Base-by-base conservation (phyloP, 257 asterid genomes). In the Jacaranda mimosifolia region DNA sequence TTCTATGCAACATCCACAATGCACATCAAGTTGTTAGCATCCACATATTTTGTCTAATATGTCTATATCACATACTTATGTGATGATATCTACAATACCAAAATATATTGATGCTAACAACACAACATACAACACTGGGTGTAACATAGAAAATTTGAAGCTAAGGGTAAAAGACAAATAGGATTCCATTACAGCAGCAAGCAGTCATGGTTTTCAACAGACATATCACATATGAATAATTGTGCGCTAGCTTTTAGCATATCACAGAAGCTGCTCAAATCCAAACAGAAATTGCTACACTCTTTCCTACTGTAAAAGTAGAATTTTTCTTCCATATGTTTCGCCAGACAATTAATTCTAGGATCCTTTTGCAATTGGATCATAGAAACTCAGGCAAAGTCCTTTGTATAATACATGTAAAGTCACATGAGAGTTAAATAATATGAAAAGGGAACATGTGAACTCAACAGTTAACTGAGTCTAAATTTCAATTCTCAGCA, bases 61-160 rank as follows among this genome's bases (percentile, higher is more conserved):
- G n/a, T 48, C n/a, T n/a, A n/a, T 26, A 52, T 52, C 58, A 15
- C 58, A 52, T 15, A 52, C 5, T 19, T 52, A 21, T 17, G 63
- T 56, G 63, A 52, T 14, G 21, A 17, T 17, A 18, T 17, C 4
- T 14, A 14, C 58, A 1, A 56, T 56, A 56, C 18, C 63, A 13
- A 66, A 26, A 21, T 12, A 68, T 49, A 12, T 69, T 32, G 46
- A 70, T n/a, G 8, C 63, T 69, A 52, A 70, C 49, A 70, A 70
- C 49, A 17, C 19, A 68, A 69, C 4, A 9, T 9, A 58, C 38
- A 52, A 35, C 63, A 7, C 7, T 26, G 4, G 3, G n/a, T n/a
- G 38, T 3, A 38, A 8, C 51, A 68, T 68, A 18, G 17, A 49
- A 14, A 32, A 51, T 9, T 13, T 35, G 4, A 70, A 68, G 13